Evolutionary conservation across 2,329 filamentous ascomycete genomes (phyloP).

Genomic region (Cryphonectria nitschkei): DNA sequence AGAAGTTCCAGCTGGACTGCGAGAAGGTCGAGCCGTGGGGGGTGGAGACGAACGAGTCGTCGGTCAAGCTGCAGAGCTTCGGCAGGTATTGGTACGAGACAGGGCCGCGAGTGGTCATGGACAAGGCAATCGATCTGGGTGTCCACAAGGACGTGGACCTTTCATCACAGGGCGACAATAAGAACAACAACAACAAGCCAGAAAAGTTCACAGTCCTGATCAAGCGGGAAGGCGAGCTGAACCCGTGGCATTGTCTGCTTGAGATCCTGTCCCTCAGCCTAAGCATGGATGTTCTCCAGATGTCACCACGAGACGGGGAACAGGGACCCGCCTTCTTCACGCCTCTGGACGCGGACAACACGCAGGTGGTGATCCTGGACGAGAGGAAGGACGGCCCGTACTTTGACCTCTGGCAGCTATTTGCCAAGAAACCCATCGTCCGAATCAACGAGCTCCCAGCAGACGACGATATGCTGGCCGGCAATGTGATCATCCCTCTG

Average conservation of each 20-base stretch:
- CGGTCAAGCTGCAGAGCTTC: conserved; percentile 1
- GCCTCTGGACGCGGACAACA: conserved; percentile 25
- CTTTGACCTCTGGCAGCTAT: conserved; percentile 38
- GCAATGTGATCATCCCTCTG: conserved; percentile 45
- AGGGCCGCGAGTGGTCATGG: conserved; percentile 4
- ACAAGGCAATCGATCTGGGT: neutral
- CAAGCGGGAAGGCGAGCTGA: conserved; percentile 35
- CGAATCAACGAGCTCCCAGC: conserved; percentile 27
- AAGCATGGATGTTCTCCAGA: conserved; percentile 36
- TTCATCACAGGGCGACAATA: neutral
- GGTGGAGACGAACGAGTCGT: neutral
- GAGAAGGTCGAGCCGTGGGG: neutral
- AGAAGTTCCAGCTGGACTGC: conserved; percentile 20
- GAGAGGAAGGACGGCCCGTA: conserved; percentile 34
- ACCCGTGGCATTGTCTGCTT: conserved; percentile 37
- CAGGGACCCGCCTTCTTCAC: conserved; percentile 22
- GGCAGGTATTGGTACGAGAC: conserved; percentile 22
- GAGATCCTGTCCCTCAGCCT: conserved; percentile 37
- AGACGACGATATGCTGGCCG: conserved; percentile 31
- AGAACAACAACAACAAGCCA: neutral
- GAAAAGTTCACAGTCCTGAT: conserved; percentile 34
- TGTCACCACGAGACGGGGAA: conserved; percentile 24
- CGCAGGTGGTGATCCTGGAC: conserved; percentile 37
- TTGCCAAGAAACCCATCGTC: conserved; percentile 38
- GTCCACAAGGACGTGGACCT: neutral